Percentiles rank a stretch among this genome's conserved stretches.
These are phyloP conservation scores for Pseudozyma tsukubaensis DNA, from an alignment of 1,284 basidiomycete species.

Conservation along the genomic window DNA sequence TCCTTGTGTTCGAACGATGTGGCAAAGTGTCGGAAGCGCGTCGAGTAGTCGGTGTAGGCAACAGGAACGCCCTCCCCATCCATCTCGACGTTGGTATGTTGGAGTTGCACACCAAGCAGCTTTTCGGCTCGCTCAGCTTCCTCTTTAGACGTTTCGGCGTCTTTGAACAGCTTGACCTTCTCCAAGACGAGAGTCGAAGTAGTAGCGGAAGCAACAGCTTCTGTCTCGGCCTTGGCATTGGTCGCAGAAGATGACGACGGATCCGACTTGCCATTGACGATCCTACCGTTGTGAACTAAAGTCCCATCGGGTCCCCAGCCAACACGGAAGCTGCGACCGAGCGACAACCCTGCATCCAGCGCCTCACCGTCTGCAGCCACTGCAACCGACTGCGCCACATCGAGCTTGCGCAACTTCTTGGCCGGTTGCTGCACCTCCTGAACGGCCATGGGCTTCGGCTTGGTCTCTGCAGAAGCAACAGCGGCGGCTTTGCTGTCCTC, in stretches of 20 bases:
- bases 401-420: slow-evolving; percentile 52
- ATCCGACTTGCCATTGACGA: slow-evolving; percentile 16
- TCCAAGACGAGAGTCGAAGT: slow-evolving; percentile 45
- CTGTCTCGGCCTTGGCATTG: slow-evolving; percentile 14
- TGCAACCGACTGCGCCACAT: slow-evolving; percentile 72
- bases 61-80: slow-evolving; percentile 72
- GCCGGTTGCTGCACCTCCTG: slow-evolving; percentile 41
- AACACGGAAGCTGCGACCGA: slow-evolving; percentile 89
- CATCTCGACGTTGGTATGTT: slow-evolving; percentile 76
- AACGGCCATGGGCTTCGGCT: slow-evolving; percentile 11
- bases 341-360: slow-evolving; percentile 83
- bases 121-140: slow-evolving; percentile 70
- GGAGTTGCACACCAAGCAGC: slow-evolving; percentile 83
- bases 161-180: slow-evolving; percentile 55
- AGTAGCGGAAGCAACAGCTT: slow-evolving; percentile 12
- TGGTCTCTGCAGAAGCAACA: slow-evolving; percentile 3
- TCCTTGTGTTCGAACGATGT: slow-evolving; percentile 80
- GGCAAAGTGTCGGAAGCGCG: slow-evolving; percentile 84
- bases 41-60: slow-evolving; percentile 71
- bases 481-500: not conserved
- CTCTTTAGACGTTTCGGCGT: slow-evolving; percentile 26
- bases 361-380: slow-evolving; percentile 76
- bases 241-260: not conserved
- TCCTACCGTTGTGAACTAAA: slow-evolving; percentile 78
- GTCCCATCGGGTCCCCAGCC: slow-evolving; percentile 87